phyloP scores from a whole-genome alignment of 441 rosid species.

The Theobroma grandiflorum region DNA sequence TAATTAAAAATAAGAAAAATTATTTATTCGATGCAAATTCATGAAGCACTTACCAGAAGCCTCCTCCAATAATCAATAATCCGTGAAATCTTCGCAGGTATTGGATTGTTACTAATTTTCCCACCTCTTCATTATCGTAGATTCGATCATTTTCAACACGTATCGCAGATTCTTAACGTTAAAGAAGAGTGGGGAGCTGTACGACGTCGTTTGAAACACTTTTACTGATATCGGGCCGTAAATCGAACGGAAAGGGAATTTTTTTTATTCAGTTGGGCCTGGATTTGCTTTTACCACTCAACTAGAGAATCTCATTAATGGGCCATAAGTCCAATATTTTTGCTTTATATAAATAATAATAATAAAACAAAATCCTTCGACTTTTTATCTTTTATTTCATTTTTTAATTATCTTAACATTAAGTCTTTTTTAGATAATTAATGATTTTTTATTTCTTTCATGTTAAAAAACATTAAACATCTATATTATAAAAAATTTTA shows the following conservation, averaged over 20 bases:
- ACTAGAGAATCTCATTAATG: no score
- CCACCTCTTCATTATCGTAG: background rate
- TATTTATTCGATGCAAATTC: background rate
- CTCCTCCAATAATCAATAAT: background rate
- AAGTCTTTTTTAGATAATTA: no score
- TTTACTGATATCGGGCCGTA: background rate
- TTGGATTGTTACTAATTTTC: background rate
- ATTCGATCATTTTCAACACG: background rate
- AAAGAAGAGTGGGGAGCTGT: background rate
- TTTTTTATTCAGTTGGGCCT: no score
- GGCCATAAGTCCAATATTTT: no score
- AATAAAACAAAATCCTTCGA: no score
- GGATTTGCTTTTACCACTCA: no score
- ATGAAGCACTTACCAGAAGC: slow-evolving; percentile 24
- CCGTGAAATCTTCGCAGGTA: background rate
- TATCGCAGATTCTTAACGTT: background rate
- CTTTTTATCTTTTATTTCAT: no score
- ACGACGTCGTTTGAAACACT: background rate
- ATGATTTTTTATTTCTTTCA: no score
- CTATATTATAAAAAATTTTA: no score
- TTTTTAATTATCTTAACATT: no score
- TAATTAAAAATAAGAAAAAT: background rate
- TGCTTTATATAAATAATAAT: no score
- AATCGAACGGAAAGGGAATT: background rate
- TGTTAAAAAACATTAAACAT: no score